Conservation (phyloP, 768 basidiomycete species). For the Leccinum sublutescens region DNA sequence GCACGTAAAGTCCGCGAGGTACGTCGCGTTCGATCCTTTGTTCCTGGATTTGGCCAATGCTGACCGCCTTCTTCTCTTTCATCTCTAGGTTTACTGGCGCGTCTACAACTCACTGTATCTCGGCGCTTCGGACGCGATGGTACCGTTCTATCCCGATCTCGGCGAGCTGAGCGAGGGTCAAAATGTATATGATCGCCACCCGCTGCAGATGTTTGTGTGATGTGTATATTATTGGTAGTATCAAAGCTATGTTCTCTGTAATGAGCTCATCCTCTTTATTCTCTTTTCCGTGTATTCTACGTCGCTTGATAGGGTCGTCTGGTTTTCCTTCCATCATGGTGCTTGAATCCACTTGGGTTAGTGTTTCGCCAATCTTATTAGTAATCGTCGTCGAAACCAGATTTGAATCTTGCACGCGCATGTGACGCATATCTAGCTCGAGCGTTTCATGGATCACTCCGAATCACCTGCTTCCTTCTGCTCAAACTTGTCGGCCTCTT, state of each 20-base stretch:
- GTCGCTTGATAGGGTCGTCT: neutral
- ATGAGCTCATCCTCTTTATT: neutral
- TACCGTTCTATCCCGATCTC: slow-evolving; percentile 93
- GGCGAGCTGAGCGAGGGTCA: slow-evolving; percentile 88
- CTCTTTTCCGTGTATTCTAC: neutral
- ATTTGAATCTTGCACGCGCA: neutral
- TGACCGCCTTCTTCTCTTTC: slow-evolving; percentile 5
- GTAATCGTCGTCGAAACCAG: neutral
- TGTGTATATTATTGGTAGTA: slow-evolving; percentile 9
- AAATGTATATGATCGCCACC: slow-evolving; percentile 84
- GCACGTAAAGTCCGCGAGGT: slow-evolving; percentile 97
- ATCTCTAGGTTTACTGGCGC: slow-evolving; percentile 76
- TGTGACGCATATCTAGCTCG: neutral
- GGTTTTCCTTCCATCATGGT: too few relatives aligned
- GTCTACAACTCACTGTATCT: slow-evolving; percentile 94
- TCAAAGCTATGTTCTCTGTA: slow-evolving; percentile 5
- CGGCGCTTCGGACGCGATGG: slow-evolving; percentile 86
- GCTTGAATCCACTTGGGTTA: neutral
- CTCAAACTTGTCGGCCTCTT: too few relatives aligned
- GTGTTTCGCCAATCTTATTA: neutral
- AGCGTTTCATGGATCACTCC: neutral
- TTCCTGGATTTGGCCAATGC: neutral
- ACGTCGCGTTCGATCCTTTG: slow-evolving; percentile 19
- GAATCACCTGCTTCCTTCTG: too few relatives aligned
- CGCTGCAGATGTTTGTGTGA: slow-evolving; percentile 81